Evolutionary conservation across 257 asterid species (phyloP).

Genomic region (Scutellaria galericulata): DNA sequence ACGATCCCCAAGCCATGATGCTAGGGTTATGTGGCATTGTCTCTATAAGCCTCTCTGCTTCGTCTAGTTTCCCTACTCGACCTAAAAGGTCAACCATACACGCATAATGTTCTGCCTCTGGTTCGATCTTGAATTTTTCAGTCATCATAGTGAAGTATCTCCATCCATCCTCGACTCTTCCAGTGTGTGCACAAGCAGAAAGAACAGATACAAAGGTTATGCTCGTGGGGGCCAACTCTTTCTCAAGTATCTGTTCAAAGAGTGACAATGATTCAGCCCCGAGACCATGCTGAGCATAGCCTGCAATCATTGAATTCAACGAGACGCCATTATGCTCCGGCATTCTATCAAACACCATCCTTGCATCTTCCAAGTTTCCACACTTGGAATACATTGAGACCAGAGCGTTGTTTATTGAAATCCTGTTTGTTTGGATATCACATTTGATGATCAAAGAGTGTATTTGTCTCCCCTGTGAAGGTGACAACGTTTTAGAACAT

Average conservation of each 20-base stretch:
- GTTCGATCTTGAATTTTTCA: conserved; percentile 53
- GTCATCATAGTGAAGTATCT: conserved; percentile 61
- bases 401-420: conserved; percentile 68
- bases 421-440: conserved; percentile 49
- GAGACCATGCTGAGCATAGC: conserved; percentile 79
- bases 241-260: conserved; percentile 58
- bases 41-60: conserved; percentile 62
- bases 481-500: conserved; percentile 60
- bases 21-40: conserved; percentile 69
- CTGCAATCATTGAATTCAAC: conserved; percentile 72
- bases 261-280: conserved; percentile 57
- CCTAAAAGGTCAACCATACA: conserved; percentile 83
- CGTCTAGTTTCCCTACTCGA: conserved; percentile 67
- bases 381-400: conserved; percentile 78
- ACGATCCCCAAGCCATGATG: conserved; percentile 64
- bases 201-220: conserved; percentile 78
- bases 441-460: conserved; percentile 68
- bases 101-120: conserved; percentile 65
- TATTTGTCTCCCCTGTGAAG: conserved; percentile 74
- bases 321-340: conserved; percentile 62
- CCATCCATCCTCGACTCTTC: conserved; percentile 72
- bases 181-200: conserved; percentile 76
- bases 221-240: conserved; percentile 49
- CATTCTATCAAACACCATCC: conserved; percentile 60
- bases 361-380: conserved; percentile 68